Conservation (phyloP, 2,329 filamentous ascomycete species). For the Hansfordia pulvinata region DNA sequence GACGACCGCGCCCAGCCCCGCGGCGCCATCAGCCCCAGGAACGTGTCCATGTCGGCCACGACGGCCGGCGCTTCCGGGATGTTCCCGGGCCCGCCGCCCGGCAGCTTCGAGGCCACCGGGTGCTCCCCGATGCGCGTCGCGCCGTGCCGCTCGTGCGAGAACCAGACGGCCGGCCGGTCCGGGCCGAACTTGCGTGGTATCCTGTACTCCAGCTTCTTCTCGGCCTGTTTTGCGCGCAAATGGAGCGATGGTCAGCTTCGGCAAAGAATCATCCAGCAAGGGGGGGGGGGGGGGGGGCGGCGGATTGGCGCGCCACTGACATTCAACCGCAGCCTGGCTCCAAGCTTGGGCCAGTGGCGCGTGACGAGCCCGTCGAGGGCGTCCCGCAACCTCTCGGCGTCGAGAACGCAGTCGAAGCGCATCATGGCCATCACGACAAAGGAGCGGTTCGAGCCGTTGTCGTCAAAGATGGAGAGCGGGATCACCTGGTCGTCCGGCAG, state of each 20-base stretch:
- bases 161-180: conserved; percentile 26
- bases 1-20: conserved; percentile 15
- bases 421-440: neutral
- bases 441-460: neutral
- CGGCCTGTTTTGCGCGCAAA: no score
- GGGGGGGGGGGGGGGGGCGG: no score
- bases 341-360: neutral
- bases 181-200: conserved; percentile 21
- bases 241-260: no score
- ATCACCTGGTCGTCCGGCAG: neutral
- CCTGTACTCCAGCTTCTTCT: conserved; percentile 25
- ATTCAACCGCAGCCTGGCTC: neutral
- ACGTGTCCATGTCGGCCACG: conserved; percentile 11
- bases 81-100: no score
- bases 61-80: conserved; percentile 16
- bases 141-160: conserved; percentile 20
- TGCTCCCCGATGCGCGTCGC: conserved; percentile 26
- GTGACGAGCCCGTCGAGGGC: neutral
- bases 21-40: conserved; percentile 11
- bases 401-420: neutral
- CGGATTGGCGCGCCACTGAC: neutral
- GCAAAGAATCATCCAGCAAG: no score
- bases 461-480: neutral
- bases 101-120: conserved; percentile 22
- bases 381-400: neutral